These are phyloP conservation scores for Sporothrix pseudoabietina DNA, from an alignment of 2,329 filamentous ascomycete genomes.

Conservation along the genomic window DNA sequence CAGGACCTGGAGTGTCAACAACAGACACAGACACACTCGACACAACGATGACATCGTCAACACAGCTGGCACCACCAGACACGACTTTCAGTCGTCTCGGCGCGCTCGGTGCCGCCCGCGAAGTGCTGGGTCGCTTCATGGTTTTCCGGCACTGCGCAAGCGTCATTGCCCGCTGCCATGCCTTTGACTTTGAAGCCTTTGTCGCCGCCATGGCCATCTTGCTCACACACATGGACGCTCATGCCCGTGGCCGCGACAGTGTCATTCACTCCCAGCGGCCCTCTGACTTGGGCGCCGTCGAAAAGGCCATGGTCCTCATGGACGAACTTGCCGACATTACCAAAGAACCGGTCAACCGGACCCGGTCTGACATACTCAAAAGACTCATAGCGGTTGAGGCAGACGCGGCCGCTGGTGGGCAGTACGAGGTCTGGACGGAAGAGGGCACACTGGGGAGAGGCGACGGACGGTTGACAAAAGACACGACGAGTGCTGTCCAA, in stretches of 20 bases:
- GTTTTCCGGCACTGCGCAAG: slow-evolving; percentile 40
- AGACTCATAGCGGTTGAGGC: slow-evolving; percentile 40
- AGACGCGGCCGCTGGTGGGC: slow-evolving; percentile 33
- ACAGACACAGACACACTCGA: background rate
- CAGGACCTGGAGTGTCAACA: background rate
- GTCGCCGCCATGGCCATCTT: slow-evolving; percentile 44
- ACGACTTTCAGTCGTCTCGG: slow-evolving; percentile 48
- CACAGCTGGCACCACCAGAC: slow-evolving; percentile 43
- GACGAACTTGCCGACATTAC: slow-evolving; percentile 37
- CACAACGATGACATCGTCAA: background rate
- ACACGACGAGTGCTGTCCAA: slow-evolving; percentile 23
- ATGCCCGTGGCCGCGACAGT: slow-evolving; percentile 36
- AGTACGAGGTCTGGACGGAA: slow-evolving; percentile 22
- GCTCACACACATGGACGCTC: slow-evolving; percentile 43
- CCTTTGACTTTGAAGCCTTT: slow-evolving; percentile 45
- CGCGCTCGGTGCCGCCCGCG: slow-evolving; percentile 45
- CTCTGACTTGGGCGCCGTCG: slow-evolving; percentile 46
- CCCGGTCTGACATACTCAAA: slow-evolving; percentile 40
- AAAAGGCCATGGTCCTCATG: slow-evolving; percentile 43
- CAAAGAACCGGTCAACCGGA: slow-evolving; percentile 38
- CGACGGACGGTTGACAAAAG: slow-evolving; percentile 17
- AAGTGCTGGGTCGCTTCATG: slow-evolving; percentile 44
- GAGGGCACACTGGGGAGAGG: slow-evolving; percentile 16
- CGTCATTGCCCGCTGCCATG: slow-evolving; percentile 37
- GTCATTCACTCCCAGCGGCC: slow-evolving; percentile 45